phyloP scores from a whole-genome alignment of 257 asterid species.

The Petunia secreta region DNA sequence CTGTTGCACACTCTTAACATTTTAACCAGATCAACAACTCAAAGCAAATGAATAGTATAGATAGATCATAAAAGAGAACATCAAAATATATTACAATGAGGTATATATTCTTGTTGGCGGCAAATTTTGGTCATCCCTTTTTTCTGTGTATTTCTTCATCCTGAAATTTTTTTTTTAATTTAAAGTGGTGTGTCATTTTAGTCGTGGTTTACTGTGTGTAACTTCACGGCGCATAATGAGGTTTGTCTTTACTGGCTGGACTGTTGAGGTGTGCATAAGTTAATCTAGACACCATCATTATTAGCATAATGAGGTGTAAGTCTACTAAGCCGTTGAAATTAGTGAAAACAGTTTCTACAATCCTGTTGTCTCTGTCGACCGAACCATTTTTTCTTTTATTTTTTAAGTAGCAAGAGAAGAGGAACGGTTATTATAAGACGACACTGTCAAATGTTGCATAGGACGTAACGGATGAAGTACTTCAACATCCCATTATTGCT shows the following conservation, averaged over 20 bases:
- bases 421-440: neutral
- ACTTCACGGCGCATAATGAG: too few relatives aligned
- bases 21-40: constrained; percentile 20
- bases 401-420: neutral
- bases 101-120: constrained; percentile 17
- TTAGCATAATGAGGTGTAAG: too few relatives aligned
- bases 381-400: neutral
- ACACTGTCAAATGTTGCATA: too few relatives aligned
- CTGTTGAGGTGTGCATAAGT: too few relatives aligned
- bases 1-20: neutral
- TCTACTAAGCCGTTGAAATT: neutral
- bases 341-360: neutral
- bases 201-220: too few relatives aligned
- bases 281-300: too few relatives aligned
- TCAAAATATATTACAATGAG: constrained; percentile 10
- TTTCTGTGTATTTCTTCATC: neutral
- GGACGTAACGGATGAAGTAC: neutral
- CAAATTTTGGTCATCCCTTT: constrained; percentile 8
- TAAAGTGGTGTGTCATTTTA: too few relatives aligned
- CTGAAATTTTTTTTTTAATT: neutral
- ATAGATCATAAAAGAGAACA: constrained; percentile 1
- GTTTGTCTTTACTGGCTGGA: too few relatives aligned
- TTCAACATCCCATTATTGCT: neutral
- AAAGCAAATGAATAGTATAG: neutral
- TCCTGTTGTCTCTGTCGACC: neutral